phyloP scores from a whole-genome alignment of 2,329 filamentous ascomycete species.

The Sporothrix globosa region DNA sequence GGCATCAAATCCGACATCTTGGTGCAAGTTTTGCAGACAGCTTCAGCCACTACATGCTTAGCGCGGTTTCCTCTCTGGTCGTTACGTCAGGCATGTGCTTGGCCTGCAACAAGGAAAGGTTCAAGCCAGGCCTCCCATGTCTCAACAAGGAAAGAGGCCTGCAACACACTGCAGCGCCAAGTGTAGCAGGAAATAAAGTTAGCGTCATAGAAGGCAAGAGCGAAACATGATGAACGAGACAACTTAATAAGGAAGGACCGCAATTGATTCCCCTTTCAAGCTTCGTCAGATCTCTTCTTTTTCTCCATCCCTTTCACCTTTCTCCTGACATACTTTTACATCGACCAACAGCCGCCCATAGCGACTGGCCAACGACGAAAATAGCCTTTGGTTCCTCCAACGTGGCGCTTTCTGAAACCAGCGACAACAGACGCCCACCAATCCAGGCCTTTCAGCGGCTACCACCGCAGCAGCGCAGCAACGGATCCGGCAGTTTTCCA shows the following conservation, averaged over 20 bases:
- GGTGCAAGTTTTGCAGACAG: neutral
- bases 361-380: neutral
- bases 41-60: slow-evolving; percentile 24
- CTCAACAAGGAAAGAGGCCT: slow-evolving; percentile 21
- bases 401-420: slow-evolving; percentile 37
- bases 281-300: neutral
- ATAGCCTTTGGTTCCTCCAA: slow-evolving; percentile 3
- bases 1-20: neutral
- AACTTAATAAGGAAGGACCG: slow-evolving; percentile 20
- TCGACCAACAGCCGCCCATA: neutral
- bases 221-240: neutral
- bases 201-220: slow-evolving; percentile 1
- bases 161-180: slow-evolving; percentile 1
- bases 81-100: slow-evolving; percentile 6
- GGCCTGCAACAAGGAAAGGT: neutral
- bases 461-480: slow-evolving; percentile 28
- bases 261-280: neutral
- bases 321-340: neutral
- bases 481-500: slow-evolving; percentile 29
- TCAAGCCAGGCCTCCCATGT: slow-evolving; percentile 30
- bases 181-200: neutral
- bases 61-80: slow-evolving; percentile 19
- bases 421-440: slow-evolving; percentile 30
- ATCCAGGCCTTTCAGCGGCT: slow-evolving; percentile 32
- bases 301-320: neutral